Conservation (phyloP, 129 eudicot species). For the Kitagawia praeruptora region DNA sequence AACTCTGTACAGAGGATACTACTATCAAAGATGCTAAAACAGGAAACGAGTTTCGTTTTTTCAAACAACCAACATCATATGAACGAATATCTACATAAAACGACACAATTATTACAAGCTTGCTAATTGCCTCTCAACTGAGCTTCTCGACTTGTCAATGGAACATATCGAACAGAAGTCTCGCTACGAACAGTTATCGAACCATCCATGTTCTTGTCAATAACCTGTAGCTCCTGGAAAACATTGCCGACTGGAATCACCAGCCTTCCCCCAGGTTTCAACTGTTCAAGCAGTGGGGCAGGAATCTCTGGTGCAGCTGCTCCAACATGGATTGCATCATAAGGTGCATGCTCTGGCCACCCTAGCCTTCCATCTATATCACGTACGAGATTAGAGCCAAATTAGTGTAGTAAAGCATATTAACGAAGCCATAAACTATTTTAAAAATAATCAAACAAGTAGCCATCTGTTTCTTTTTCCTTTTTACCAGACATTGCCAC, state of each 20-base stretch:
- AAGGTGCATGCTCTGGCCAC: slow-evolving; percentile 86
- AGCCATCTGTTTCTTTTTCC: not conserved
- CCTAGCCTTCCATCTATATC: slow-evolving; percentile 82
- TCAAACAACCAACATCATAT: not conserved
- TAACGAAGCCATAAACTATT: not conserved
- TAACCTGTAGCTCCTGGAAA: slow-evolving; percentile 77
- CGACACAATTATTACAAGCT: not conserved
- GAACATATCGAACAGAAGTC: slow-evolving; percentile 91
- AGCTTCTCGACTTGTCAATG: slow-evolving; percentile 77
- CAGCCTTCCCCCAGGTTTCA: slow-evolving; percentile 94
- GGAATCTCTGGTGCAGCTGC: slow-evolving; percentile 95
- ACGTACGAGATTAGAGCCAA: not conserved
- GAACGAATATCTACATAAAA: not conserved
- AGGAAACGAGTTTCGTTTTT: not conserved
- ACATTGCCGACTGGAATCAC: slow-evolving; percentile 86
- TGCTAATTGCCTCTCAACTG: slow-evolving; percentile 60
- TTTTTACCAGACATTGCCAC: not conserved
- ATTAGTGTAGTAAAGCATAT: not conserved
- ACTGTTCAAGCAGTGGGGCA: slow-evolving; percentile 64
- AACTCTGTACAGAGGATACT: not conserved
- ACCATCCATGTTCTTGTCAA: slow-evolving; percentile 79
- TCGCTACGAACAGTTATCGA: slow-evolving; percentile 51
- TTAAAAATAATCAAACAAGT: not conserved
- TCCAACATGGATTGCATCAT: slow-evolving; percentile 96
- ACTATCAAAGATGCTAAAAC: not conserved